A percentile compares a stretch with the other conserved stretches of the same genome.
Conservation (phyloP, 2,329 filamentous ascomycete species). For the Nannizziopsis barbatae region DNA sequence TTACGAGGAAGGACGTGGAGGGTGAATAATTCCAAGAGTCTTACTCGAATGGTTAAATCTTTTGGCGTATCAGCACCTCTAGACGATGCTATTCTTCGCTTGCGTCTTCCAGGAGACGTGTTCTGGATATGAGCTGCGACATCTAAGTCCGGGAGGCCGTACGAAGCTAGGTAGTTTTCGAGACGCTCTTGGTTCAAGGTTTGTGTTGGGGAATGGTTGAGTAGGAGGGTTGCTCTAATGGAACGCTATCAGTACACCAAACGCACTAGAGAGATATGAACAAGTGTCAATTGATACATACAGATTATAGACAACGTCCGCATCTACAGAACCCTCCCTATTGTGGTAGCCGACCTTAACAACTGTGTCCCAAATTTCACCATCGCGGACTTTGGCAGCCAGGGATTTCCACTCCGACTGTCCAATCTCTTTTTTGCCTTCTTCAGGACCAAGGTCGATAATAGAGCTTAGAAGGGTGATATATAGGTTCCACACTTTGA, state of each 20-base stretch:
- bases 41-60: slow-evolving; percentile 72
- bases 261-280: neutral
- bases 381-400: slow-evolving; percentile 74
- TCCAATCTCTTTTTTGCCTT: slow-evolving; percentile 82
- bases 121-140: slow-evolving; percentile 51
- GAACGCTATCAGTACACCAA: slow-evolving; percentile 9
- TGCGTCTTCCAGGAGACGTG: slow-evolving; percentile 24
- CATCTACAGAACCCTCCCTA: slow-evolving; percentile 79
- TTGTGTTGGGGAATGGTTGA: slow-evolving; percentile 82
- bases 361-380: slow-evolving; percentile 89
- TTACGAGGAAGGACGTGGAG: slow-evolving; percentile 90
- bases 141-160: slow-evolving; percentile 61
- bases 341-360: slow-evolving; percentile 78
- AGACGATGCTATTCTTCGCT: slow-evolving; percentile 28
- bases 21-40: slow-evolving; percentile 89
- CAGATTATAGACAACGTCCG: slow-evolving; percentile 65
- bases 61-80: slow-evolving; percentile 70
- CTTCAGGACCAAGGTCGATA: slow-evolving; percentile 75
- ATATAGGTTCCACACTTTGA: slow-evolving; percentile 97
- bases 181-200: slow-evolving; percentile 72
- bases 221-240: slow-evolving; percentile 67
- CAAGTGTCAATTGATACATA: slow-evolving; percentile 26
- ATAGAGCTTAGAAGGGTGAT: slow-evolving; percentile 86
- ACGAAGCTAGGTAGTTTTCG: slow-evolving; percentile 76
- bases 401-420: slow-evolving; percentile 72